Percentiles rank a stretch among this genome's conserved stretches.
Evolutionary conservation across 2,329 filamentous ascomycete species (phyloP).

Genomic region (Ophiocordyceps camponoti-rufipedis): DNA sequence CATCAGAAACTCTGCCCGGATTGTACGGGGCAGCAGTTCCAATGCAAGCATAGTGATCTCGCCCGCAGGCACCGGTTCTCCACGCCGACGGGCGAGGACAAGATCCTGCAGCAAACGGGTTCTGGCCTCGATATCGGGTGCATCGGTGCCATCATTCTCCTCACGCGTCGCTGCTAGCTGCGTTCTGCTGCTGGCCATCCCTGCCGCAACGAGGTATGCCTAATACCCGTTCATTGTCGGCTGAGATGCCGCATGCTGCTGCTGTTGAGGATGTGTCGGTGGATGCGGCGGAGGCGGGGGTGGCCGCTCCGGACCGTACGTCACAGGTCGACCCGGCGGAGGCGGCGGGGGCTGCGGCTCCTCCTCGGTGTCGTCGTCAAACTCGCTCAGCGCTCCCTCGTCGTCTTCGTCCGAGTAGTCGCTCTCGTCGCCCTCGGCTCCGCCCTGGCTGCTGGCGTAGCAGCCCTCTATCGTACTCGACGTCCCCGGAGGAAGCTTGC

Average conservation of each 20-base stretch:
- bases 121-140: not conserved
- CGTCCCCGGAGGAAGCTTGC: constrained; percentile 51
- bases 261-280: constrained; percentile 5
- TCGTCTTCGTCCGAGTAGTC: constrained; percentile 47
- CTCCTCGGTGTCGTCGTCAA: constrained; percentile 42
- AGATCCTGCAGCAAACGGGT: not conserved
- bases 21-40: not conserved
- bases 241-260: constrained; percentile 3
- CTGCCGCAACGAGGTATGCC: constrained; percentile 8
- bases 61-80: not conserved
- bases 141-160: not conserved
- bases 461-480: constrained; percentile 39
- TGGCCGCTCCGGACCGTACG: constrained; percentile 30
- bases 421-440: constrained; percentile 38
- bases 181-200: not conserved
- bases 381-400: constrained; percentile 44
- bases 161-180: not conserved
- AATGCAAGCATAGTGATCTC: not conserved
- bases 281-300: constrained; percentile 21
- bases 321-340: constrained; percentile 16
- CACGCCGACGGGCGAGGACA: not conserved
- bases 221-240: constrained; percentile 25
- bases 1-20: not conserved
- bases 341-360: constrained; percentile 21
- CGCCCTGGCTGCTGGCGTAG: constrained; percentile 34